phyloP scores from a whole-genome alignment of 2,329 filamentous ascomycete species.

The Periglandula ipomoeae region DNA sequence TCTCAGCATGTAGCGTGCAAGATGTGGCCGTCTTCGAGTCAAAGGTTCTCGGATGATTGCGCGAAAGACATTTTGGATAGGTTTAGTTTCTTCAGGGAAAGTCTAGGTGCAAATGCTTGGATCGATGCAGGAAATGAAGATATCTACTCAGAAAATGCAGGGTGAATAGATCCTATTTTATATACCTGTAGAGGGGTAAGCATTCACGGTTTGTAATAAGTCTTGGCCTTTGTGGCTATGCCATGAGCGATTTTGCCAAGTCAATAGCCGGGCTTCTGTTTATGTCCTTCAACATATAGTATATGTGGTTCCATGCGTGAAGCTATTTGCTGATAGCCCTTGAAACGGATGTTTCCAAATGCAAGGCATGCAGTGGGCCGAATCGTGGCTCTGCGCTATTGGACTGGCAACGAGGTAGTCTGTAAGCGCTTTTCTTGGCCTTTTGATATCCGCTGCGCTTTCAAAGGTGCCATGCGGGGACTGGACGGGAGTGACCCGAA shows the following conservation, averaged over 20 bases:
- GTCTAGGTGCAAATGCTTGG: neutral
- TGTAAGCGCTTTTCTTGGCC: neutral
- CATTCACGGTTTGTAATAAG: too few relatives aligned
- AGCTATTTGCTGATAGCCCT: neutral
- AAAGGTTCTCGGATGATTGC: neutral
- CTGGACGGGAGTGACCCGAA: too few relatives aligned
- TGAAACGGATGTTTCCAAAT: neutral
- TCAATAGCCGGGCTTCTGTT: neutral
- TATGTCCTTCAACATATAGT: too few relatives aligned
- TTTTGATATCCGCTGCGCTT: neutral
- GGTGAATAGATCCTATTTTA: too few relatives aligned
- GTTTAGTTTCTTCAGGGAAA: neutral
- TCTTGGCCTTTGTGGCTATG: neutral
- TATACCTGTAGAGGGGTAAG: too few relatives aligned
- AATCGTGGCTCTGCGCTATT: neutral
- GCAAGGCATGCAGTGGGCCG: neutral
- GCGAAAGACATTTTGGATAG: conserved; percentile 9
- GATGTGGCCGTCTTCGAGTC: conserved; percentile 8
- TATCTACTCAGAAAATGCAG: too few relatives aligned
- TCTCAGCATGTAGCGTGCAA: conserved; percentile 7
- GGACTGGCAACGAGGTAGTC: neutral
- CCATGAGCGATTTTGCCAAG: neutral
- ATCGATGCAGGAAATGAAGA: neutral
- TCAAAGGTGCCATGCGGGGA: neutral
- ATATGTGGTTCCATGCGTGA: neutral